phyloP scores from a whole-genome alignment of 768 basidiomycete species.

The Leucogyrophana mollusca region DNA sequence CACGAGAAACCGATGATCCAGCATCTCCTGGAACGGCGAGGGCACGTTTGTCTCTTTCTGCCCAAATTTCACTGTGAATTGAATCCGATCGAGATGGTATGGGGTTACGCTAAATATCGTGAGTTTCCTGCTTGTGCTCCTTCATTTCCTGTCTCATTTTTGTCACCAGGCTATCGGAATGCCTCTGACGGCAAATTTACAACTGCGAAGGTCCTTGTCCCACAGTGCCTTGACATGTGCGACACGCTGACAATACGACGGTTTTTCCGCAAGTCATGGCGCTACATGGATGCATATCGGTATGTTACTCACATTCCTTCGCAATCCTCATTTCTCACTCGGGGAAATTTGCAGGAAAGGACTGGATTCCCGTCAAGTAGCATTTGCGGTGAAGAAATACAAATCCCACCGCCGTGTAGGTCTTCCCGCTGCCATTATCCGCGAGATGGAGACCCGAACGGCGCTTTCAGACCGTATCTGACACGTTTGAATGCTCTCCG shows the following conservation, averaged over 20 bases:
- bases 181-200: constrained; percentile 20
- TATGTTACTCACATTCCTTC: constrained; percentile 1
- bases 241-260: constrained; percentile 14
- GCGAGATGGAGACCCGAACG: not conserved
- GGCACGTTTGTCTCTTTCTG: constrained; percentile 11
- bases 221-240: constrained; percentile 17
- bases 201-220: constrained; percentile 21
- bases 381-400: constrained; percentile 14
- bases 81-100: constrained; percentile 11
- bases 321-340: not conserved
- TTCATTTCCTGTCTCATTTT: constrained; percentile 4
- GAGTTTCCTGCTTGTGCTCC: not conserved
- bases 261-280: constrained; percentile 13
- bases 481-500: not conserved
- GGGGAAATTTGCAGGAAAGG: constrained; percentile 5
- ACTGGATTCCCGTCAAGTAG: constrained; percentile 7
- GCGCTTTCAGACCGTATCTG: not conserved
- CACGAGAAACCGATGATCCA: constrained; percentile 19
- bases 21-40: constrained; percentile 16
- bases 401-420: constrained; percentile 12
- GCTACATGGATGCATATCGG: constrained; percentile 12
- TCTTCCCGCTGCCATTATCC: not conserved
- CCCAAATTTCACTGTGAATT: constrained; percentile 17
- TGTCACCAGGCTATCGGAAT: constrained; percentile 18
- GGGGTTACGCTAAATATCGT: constrained; percentile 7